These are phyloP conservation scores for Solanum dulcamara DNA, from an alignment of 257 asterid genomes.

Conservation along the genomic window DNA sequence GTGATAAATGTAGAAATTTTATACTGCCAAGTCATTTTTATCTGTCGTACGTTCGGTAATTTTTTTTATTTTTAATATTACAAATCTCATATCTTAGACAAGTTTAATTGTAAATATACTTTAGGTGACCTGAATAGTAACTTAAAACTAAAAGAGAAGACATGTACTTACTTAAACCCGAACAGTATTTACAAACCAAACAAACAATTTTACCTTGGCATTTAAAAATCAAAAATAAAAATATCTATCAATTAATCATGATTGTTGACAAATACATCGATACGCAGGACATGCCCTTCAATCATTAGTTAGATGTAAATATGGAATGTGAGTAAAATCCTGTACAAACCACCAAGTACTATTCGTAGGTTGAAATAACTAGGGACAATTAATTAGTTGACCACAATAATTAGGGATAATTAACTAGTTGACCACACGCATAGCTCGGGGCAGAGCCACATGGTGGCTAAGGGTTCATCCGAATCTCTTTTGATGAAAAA, in stretches of 20 bases:
- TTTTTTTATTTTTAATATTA: background rate
- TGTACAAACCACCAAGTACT: background rate
- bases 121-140: background rate
- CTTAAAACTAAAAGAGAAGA: background rate
- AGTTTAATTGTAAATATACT: background rate
- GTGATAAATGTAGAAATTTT: no score
- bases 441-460: no score
- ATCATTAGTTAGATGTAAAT: background rate
- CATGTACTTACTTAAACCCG: background rate
- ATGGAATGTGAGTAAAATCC: background rate
- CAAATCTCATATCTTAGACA: background rate
- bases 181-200: background rate
- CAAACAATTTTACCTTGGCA: background rate
- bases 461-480: no score
- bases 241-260: background rate
- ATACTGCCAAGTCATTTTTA: background rate
- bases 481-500: no score
- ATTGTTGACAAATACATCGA: background rate
- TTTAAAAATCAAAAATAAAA: background rate
- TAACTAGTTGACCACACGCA: background rate
- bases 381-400: background rate
- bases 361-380: background rate
- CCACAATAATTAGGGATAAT: background rate
- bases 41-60: background rate
- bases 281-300: background rate